These are phyloP conservation scores for Lepidium aucheri DNA, from an alignment of 345 rosid genomes.

Conservation along the genomic window DNA sequence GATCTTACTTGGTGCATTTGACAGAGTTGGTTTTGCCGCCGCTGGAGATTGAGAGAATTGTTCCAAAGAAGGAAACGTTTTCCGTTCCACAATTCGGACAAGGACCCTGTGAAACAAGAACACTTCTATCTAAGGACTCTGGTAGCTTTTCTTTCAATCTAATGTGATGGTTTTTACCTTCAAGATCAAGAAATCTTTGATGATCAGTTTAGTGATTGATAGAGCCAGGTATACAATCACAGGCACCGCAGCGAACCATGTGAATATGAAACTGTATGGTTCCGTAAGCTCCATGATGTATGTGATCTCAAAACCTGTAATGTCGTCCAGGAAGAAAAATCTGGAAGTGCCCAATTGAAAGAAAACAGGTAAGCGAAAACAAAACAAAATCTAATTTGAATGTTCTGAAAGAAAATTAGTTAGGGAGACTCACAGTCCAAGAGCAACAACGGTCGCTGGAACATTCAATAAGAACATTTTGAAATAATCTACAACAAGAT, in stretches of 20 bases:
- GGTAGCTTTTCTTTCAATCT: background rate
- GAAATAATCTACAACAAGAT: constrained; percentile 80
- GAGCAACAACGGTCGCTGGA: constrained; percentile 78
- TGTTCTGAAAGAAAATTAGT: background rate
- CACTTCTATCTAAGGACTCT: background rate
- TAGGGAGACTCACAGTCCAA: constrained; percentile 29
- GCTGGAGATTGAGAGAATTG: constrained; percentile 62
- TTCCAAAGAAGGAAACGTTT: constrained; percentile 82
- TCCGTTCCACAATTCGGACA: constrained; percentile 96
- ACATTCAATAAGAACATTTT: constrained; percentile 85
- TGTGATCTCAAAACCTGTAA: constrained; percentile 89
- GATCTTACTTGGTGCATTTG: constrained; percentile 77
- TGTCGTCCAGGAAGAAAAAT: constrained; percentile 92
- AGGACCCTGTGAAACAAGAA: constrained; percentile 44
- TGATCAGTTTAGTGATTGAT: constrained; percentile 59
- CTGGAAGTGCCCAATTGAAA: constrained; percentile 30
- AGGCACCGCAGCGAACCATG: constrained; percentile 97
- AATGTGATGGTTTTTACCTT: constrained; percentile 42
- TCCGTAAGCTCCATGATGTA: constrained; percentile 85
- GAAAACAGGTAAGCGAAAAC: background rate
- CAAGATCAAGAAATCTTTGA: constrained; percentile 71
- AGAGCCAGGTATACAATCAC: constrained; percentile 54
- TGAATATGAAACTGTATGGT: constrained; percentile 91
- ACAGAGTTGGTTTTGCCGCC: constrained; percentile 65
- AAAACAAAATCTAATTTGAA: background rate